Evolutionary conservation across 768 basidiomycete genomes (phyloP).

Genomic region (Cyclocybe cylindracea): DNA sequence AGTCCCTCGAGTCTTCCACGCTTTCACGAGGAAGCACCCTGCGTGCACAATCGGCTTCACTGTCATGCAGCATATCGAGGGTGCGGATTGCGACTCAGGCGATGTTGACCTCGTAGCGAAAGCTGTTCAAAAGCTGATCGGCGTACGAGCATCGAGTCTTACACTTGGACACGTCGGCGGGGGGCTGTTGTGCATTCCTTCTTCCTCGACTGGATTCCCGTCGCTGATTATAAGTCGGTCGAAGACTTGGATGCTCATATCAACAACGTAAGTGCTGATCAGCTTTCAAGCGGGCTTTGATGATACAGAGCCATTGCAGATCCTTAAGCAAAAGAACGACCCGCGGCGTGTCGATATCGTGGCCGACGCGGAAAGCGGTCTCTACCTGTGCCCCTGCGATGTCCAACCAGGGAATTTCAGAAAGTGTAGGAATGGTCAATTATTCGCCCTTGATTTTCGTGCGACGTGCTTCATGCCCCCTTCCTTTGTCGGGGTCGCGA

Average conservation of each 20-base stretch:
- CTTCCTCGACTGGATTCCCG: constrained; percentile 1
- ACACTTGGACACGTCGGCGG: constrained; percentile 4
- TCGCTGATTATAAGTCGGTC: not conserved
- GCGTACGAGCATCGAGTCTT: not conserved
- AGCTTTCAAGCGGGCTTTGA: not conserved
- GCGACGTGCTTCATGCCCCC: constrained; percentile 9
- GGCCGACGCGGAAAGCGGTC: not conserved
- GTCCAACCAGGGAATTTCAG: constrained; percentile 3
- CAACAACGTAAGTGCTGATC: not conserved
- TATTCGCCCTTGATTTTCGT: not conserved
- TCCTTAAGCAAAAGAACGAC: not conserved
- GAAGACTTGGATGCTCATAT: constrained; percentile 3
- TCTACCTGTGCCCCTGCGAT: constrained; percentile 1
- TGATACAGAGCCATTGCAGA: constrained; percentile 1
- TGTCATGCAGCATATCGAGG: constrained; percentile 5
- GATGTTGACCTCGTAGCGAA: constrained; percentile 3
- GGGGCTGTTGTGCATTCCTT: constrained; percentile 4
- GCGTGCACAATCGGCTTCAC: not conserved
- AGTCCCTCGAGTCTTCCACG: constrained; percentile 2
- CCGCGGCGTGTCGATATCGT: not conserved
- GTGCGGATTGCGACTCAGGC: not conserved
- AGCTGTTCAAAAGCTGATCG: constrained; percentile 3
- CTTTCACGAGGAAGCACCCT: not conserved
- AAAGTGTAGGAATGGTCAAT: constrained; percentile 1
- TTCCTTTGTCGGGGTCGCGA: constrained; percentile 1